A percentile compares a stretch with the other conserved stretches of the same genome.
Evolutionary conservation across 192 early-diverging fungal species (phyloP).

Genomic region (Kappamyces sp.): DNA sequence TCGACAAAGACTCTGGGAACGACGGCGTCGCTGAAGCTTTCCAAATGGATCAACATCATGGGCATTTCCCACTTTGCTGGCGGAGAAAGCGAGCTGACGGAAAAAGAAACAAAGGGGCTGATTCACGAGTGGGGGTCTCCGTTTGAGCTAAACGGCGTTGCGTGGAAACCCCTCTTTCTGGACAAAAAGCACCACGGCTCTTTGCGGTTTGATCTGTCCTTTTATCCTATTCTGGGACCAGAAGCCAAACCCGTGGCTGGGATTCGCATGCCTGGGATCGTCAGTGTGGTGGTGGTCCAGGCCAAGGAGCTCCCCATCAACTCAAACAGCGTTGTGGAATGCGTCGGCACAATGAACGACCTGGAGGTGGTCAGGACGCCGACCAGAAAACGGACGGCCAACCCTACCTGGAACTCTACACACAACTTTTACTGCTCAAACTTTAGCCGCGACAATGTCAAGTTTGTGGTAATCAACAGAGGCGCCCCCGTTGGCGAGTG

Average conservation of each 20-base stretch:
- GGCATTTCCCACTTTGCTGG: constrained; percentile 7
- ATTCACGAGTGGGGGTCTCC: constrained; percentile 47
- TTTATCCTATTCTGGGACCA: constrained; percentile 26
- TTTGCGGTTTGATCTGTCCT: constrained; percentile 31
- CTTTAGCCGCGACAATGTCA: constrained; percentile 50
- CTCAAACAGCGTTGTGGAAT: constrained; percentile 49
- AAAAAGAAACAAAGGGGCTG: constrained; percentile 30
- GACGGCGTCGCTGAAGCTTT: constrained; percentile 28
- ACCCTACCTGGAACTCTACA: constrained; percentile 73
- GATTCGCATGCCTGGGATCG: constrained; percentile 25
- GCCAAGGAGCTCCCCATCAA: constrained; percentile 32
- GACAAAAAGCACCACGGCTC: constrained; percentile 13
- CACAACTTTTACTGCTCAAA: constrained; percentile 31
- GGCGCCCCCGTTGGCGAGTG: constrained; percentile 36
- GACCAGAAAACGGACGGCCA: constrained; percentile 63
- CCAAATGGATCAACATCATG: constrained; percentile 42
- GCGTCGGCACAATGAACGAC: constrained; percentile 14
- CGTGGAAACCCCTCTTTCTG: constrained; percentile 27
- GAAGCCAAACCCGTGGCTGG: not conserved
- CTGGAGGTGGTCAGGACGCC: constrained; percentile 42
- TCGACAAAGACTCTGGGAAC: constrained; percentile 64
- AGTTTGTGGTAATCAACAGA: constrained; percentile 56
- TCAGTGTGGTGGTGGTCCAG: constrained; percentile 35
- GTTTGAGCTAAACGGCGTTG: constrained; percentile 20
- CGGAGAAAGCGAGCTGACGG: constrained; percentile 15